These are phyloP conservation scores for Microbotryum lychnidis-dioicae DNA, from an alignment of 1,284 basidiomycete species.

Conservation along the genomic window DNA sequence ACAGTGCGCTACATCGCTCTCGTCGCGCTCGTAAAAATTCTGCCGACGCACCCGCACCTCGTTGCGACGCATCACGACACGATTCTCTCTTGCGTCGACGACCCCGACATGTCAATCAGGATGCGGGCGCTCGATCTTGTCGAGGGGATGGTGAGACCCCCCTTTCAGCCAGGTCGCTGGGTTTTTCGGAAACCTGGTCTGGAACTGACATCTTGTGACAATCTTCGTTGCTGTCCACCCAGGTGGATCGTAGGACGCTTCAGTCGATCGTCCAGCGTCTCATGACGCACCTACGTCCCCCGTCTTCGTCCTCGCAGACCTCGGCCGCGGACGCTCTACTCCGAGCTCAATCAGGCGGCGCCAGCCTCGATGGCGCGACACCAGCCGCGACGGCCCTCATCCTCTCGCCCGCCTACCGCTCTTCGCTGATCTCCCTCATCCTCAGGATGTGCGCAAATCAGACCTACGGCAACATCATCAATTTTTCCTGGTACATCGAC, in stretches of 20 bases:
- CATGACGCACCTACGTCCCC: constrained; percentile 69
- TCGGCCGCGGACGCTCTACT: constrained; percentile 54
- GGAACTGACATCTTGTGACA: not conserved
- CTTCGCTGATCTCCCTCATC: constrained; percentile 45
- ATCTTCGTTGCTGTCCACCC: constrained; percentile 4
- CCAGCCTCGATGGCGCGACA: constrained; percentile 37
- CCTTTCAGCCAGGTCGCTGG: not conserved
- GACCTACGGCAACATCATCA: constrained; percentile 69
- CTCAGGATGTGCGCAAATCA: constrained; percentile 28
- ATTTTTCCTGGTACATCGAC: constrained; percentile 96
- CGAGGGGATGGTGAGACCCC: constrained; percentile 68
- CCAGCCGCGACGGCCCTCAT: constrained; percentile 39
- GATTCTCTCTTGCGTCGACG: constrained; percentile 80
- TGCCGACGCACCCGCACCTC: constrained; percentile 82
- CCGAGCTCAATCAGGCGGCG: constrained; percentile 37
- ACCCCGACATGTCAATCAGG: constrained; percentile 89
- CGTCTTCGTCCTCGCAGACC: constrained; percentile 44
- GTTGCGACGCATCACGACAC: constrained; percentile 87
- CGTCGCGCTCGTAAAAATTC: constrained; percentile 89
- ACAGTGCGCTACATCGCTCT: constrained; percentile 94
- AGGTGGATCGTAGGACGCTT: constrained; percentile 74
- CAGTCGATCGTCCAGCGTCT: constrained; percentile 83
- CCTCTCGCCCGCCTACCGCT: constrained; percentile 43
- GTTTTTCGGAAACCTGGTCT: not conserved
- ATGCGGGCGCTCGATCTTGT: constrained; percentile 90